These are phyloP conservation scores for Aspergillus glaucus DNA, from an alignment of 2,329 filamentous ascomycete species.

Conservation along the genomic window DNA sequence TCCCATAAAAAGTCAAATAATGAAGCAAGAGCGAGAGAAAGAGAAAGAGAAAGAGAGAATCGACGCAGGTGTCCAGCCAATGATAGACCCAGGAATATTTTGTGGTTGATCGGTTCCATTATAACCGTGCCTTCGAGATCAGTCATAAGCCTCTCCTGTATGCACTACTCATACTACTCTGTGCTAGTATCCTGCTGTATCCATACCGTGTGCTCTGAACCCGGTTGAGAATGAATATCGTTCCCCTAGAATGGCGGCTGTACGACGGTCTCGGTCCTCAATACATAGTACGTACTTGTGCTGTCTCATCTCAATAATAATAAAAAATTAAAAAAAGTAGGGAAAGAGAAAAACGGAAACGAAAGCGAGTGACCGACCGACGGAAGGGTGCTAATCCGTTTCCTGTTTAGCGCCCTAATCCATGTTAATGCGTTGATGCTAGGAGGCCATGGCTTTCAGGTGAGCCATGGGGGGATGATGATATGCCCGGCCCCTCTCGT, in stretches of 20 bases:
- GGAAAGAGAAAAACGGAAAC: no score
- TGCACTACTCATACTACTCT: neutral
- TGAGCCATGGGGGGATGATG: neutral
- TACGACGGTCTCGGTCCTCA: neutral
- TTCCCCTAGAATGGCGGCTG: neutral
- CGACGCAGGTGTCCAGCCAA: slow-evolving; percentile 4
- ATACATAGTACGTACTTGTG: neutral
- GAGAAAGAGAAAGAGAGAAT: slow-evolving; percentile 3
- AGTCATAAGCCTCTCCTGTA: neutral
- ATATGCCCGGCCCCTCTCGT: neutral
- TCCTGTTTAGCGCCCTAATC: slow-evolving; percentile 1
- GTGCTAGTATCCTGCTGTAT: neutral
- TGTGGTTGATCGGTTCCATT: slow-evolving; percentile 4
- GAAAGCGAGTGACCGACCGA: neutral
- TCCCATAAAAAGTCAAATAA: neutral
- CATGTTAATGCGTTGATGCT: neutral
- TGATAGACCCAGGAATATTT: slow-evolving; percentile 5
- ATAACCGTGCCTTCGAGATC: slow-evolving; percentile 1
- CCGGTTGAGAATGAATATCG: neutral
- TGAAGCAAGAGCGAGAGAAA: slow-evolving; percentile 1
- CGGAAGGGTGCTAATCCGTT: neutral
- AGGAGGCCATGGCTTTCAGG: neutral
- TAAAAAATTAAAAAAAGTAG: no score
- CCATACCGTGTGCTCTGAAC: neutral
- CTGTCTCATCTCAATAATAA: neutral